These are phyloP conservation scores for Somion occarium DNA, from an alignment of 1,284 basidiomycete species.

Conservation along the genomic window DNA sequence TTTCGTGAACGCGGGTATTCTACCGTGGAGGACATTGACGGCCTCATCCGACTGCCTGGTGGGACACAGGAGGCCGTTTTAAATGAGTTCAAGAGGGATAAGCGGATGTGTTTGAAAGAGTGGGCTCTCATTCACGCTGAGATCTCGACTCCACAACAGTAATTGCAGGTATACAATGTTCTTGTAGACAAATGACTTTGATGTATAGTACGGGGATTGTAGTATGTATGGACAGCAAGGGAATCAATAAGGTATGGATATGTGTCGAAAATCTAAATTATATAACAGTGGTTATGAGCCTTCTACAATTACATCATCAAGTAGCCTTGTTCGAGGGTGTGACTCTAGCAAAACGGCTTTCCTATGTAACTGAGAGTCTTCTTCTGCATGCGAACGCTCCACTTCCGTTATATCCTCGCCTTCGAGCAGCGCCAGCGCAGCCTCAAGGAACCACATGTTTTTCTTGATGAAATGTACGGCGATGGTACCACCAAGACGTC, in stretches of 20 bases:
- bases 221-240: too few species aligned
- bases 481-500: constrained; percentile 85
- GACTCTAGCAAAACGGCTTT: too few species aligned
- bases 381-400: too few species aligned
- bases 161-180: not conserved
- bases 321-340: too few species aligned
- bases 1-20: too few species aligned
- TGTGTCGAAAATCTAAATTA: too few species aligned
- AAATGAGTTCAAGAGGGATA: not conserved
- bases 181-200: too few species aligned
- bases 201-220: too few species aligned
- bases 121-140: not conserved
- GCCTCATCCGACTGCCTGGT: not conserved
- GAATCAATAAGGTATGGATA: too few species aligned
- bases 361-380: too few species aligned
- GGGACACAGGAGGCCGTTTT: not conserved
- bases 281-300: too few species aligned
- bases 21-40: not conserved
- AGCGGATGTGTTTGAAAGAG: not conserved
- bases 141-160: not conserved
- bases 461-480: constrained; percentile 98
- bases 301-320: too few species aligned
- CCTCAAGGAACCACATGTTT: constrained; percentile 94
- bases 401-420: constrained; percentile 53
- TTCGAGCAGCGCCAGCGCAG: constrained; percentile 83